These are phyloP conservation scores for Deuterostichococcus epilithicus DNA, from an alignment of 139 green algal species.

Conservation along the genomic window DNA sequence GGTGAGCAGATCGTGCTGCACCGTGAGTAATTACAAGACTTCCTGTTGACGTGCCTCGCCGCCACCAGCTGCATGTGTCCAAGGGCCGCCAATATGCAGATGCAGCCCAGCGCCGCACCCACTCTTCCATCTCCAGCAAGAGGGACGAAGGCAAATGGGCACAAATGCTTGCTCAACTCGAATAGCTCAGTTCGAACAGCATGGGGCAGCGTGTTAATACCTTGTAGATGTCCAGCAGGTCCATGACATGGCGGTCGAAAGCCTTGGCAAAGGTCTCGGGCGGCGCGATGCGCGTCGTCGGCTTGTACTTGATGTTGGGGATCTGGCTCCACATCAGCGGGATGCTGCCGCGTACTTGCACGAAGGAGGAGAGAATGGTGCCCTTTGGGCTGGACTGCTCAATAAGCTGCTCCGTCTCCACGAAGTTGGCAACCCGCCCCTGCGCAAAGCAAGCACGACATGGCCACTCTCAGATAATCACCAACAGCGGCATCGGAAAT, in stretches of 20 bases:
- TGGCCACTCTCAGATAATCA: neutral
- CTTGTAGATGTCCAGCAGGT: constrained; percentile 37
- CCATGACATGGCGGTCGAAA: constrained; percentile 34
- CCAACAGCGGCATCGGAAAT: neutral
- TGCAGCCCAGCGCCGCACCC: no score
- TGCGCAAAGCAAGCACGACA: neutral
- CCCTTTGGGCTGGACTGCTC: constrained; percentile 24
- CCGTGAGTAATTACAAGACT: no score
- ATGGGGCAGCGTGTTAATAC: neutral
- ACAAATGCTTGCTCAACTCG: no score
- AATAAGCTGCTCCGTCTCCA: constrained; percentile 89
- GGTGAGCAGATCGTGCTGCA: no score
- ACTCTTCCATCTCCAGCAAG: no score
- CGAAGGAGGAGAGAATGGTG: constrained; percentile 39
- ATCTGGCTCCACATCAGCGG: constrained; percentile 72
- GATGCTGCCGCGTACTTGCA: constrained; percentile 75
- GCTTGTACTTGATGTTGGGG: constrained; percentile 92
- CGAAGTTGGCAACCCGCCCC: constrained; percentile 80
- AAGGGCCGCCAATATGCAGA: no score
- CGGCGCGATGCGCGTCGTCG: constrained; percentile 62
- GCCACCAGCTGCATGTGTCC: no score
- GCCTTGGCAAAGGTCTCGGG: constrained; percentile 16
- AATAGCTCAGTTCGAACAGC: no score
- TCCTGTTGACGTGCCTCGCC: no score
- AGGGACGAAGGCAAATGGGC: no score